Evolutionary conservation across 164 flowering plant genomes (phyloP).

Genomic region (Pachysandra terminalis): DNA sequence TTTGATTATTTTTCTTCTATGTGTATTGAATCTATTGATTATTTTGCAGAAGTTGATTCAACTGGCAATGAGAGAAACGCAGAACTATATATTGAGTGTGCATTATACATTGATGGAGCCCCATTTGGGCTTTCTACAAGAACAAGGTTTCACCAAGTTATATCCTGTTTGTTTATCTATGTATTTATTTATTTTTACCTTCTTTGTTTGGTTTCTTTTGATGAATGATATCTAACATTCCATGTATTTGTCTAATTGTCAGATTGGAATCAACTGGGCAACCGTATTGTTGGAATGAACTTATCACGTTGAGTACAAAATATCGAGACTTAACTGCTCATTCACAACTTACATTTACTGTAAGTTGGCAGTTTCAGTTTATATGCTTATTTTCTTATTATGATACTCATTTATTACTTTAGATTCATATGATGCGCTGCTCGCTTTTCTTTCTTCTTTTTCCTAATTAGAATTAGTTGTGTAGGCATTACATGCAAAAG

Average conservation of each 20-base stretch:
- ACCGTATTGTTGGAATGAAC: constrained; percentile 88
- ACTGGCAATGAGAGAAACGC: constrained; percentile 56
- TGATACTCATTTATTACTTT: not conserved
- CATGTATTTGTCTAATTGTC: not conserved
- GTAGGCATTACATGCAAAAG: too few relatives aligned
- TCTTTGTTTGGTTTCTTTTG: not conserved
- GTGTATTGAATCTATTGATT: too few relatives aligned
- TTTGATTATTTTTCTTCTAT: constrained; percentile 8
- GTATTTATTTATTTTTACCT: not conserved
- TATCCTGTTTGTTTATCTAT: not conserved
- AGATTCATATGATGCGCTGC: not conserved
- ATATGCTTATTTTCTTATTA: not conserved
- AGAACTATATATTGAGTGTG: constrained; percentile 84
- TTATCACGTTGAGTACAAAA: constrained; percentile 83
- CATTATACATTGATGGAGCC: constrained; percentile 85
- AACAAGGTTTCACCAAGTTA: constrained; percentile 60
- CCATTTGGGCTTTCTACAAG: constrained; percentile 86
- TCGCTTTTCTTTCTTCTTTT: too few relatives aligned
- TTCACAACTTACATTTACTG: constrained; percentile 91
- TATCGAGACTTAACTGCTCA: constrained; percentile 91
- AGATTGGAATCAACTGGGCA: constrained; percentile 84
- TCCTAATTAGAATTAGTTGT: too few relatives aligned
- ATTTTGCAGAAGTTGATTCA: constrained; percentile 51
- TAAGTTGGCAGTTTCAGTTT: constrained; percentile 27
- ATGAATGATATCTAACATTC: too few relatives aligned